Evolutionary conservation across 176 grass and related monocot genomes (phyloP), one percentile per base, ranked within the genome.

Genomic region (Coix lacrymajobi): DNA sequence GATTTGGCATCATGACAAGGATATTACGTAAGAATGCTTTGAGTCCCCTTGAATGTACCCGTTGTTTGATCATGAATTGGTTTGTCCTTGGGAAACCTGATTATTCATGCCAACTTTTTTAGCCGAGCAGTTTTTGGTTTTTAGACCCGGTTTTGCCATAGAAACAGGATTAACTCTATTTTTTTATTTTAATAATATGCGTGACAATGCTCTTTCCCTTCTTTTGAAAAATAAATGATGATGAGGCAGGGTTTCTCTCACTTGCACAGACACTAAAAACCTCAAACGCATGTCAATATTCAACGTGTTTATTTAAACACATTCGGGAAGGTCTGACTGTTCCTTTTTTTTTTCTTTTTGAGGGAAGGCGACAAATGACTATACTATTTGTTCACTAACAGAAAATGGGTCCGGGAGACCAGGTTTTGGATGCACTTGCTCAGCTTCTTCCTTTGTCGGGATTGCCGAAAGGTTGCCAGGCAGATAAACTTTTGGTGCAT

Each of bases 381-480:
- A 57, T 45, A 13, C 29, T 54, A n/a, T 68, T 16, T n/a, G 22
- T 31, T 52, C 62, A 62, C 8, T 48, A 48, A 71, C 45, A 36
- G 36, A 49, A 87, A 82, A 75, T 32, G 60, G 24, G 48, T 11
- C 60, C 39, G 81, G 69, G 46, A 36, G 39, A 63, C 62, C 25
- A 68, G 9, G 29, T 69, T 70, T 76, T 89, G 87, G 61, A 69
- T 39, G 46, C 44, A 60, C 70, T 11, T 61, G 49, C 15, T 28
- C 76, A 34, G 29, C 58, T 29, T 52, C 5, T 80, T 40, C 57
- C 37, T 52, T 85, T 75, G 87, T 84, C 41, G 69, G 6, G 69
- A 73, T 74, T 60, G 81, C 48, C 64, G 26, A 78, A 40, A 74
- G 64, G 37, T 78, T 33, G 24, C 13, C 68, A 37, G 22, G 52